Evolutionary conservation across 371 early-diverging fungal genomes (phyloP).

Genomic region (Mucor circinelloides): DNA sequence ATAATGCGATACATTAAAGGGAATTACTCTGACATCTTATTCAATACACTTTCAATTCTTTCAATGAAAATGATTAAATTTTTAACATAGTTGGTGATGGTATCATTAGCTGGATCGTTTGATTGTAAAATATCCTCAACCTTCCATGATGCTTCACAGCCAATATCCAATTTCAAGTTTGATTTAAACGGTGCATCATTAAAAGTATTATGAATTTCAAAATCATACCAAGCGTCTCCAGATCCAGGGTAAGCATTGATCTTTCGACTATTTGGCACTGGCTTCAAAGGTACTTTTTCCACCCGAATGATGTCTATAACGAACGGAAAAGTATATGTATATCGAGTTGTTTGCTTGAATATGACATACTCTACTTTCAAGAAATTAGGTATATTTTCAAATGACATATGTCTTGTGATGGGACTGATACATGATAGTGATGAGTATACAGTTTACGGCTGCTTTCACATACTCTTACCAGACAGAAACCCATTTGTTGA

Average conservation of each 20-base stretch:
- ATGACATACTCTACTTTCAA: conserved; percentile 38
- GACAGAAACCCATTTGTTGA: conserved; percentile 46
- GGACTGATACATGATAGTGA: conserved; percentile 27
- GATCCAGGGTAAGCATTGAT: conserved; percentile 30
- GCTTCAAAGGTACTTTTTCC: conserved; percentile 32
- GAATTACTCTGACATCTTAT: background rate
- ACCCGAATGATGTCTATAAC: conserved; percentile 42
- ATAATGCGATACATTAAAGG: background rate
- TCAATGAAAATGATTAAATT: background rate
- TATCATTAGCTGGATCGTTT: conserved; percentile 1
- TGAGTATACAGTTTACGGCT: background rate
- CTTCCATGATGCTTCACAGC: conserved; percentile 39
- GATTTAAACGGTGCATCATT: conserved; percentile 30
- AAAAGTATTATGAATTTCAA: conserved; percentile 32
- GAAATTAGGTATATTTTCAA: conserved; percentile 45
- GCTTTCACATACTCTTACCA: conserved; percentile 26
- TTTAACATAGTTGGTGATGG: background rate
- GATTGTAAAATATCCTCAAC: conserved; percentile 33
- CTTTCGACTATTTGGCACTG: conserved; percentile 19
- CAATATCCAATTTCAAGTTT: conserved; percentile 32
- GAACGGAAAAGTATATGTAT: conserved; percentile 36
- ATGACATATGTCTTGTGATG: conserved; percentile 33
- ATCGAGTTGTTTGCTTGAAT: conserved; percentile 32
- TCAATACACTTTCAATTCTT: background rate
- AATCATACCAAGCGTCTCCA: conserved; percentile 40